A percentile compares a stretch with the other conserved stretches of the same genome.
Conservation (phyloP, 2,329 filamentous ascomycete species). For the Colletotrichum acutatum region DNA sequence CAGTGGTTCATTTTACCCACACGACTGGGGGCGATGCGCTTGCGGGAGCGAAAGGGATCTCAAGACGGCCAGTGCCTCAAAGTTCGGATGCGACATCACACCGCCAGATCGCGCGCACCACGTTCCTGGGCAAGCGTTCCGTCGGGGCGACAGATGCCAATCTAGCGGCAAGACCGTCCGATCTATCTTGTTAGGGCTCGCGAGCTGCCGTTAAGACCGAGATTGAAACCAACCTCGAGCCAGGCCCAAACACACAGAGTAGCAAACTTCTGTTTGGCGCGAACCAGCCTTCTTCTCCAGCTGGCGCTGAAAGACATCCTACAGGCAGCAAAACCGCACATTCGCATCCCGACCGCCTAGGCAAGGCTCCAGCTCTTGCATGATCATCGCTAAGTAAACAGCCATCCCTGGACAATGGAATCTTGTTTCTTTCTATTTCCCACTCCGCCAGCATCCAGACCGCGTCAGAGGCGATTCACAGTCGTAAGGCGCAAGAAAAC, state of each 20-base stretch:
- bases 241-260: constrained; percentile 26
- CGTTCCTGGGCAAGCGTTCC: background rate
- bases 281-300: constrained; percentile 8
- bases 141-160: constrained; percentile 11
- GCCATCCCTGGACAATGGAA: background rate
- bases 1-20: background rate
- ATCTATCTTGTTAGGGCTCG: constrained; percentile 25
- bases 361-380: background rate
- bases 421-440: background rate
- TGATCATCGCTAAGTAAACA: constrained; percentile 9
- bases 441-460: constrained; percentile 9
- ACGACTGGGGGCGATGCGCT: background rate
- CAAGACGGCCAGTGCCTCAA: constrained; percentile 10
- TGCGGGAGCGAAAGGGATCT: background rate
- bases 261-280: constrained; percentile 17
- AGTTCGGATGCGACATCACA: constrained; percentile 19
- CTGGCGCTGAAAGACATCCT: background rate
- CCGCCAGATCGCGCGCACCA: constrained; percentile 20
- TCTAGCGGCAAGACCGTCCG: constrained; percentile 23
- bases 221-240: constrained; percentile 33
- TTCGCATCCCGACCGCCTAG: background rate
- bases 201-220: constrained; percentile 27
- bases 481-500: constrained; percentile 12
- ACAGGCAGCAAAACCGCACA: background rate
- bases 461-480: constrained; percentile 14